Evolutionary conservation across 768 basidiomycete species (phyloP), one percentile per base, ranked within the genome.

Genomic region (Gymnopilus dilepis): DNA sequence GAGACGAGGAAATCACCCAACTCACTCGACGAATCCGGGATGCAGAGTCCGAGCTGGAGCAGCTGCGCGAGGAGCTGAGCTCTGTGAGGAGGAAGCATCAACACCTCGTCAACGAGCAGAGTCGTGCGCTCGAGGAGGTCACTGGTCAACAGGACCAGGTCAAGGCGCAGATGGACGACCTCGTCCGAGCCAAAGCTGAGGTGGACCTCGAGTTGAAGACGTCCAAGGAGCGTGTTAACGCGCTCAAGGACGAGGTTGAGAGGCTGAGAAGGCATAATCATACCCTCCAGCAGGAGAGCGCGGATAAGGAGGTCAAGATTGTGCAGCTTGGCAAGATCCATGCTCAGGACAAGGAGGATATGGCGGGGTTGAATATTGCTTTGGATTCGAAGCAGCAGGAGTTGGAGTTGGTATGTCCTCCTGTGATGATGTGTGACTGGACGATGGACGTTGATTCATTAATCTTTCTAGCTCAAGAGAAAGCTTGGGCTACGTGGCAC

Each of bases 361-460:
- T 91, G 21, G 75, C 84, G 50, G 90, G 92, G n/a, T 76, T 97
- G 67, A 95, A 97, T 68, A 94, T 96, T 34, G 95, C 95, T 0
- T 76, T 97, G 56, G 94, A 96, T 74, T 89, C 94, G 24, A 97
- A 97, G 76, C 95, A 97, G 69, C 94, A 96, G 73, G 95, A 97
- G 73, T 77, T 97, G 38, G 94, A 97, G 71, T 71, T 96, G 73
- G 95, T 97, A 61, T 56, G 86, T 81, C 58, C 67, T 40, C 57
- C 22, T 31, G 34, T 31, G 6, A 53, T 22, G 60, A 5, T 1
- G 62, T 17, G 28, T 38, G 19, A 47, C 40, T 22, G 68, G 33
- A 3, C 19, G 19, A 19, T 17, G n/a, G 28, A 3, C 4, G 1
- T 28, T 50, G 4, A n/a, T 17, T 30, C 3, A n/a, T 22, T 24